Evolutionary conservation across 2,329 filamentous ascomycete species (phyloP).

Genomic region (Monilinia fructicola): DNA sequence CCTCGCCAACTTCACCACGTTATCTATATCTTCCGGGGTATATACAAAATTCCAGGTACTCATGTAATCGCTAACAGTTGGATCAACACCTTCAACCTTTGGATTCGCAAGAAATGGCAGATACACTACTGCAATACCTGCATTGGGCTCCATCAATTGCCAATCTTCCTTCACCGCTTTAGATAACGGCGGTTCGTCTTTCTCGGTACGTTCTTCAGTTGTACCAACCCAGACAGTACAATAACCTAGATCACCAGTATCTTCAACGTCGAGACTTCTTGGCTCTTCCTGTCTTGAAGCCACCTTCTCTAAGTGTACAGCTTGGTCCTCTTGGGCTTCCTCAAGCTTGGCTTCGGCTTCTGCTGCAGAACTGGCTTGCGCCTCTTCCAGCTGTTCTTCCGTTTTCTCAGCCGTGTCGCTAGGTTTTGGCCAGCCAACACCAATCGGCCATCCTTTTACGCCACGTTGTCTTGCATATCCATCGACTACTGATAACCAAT

Average conservation of each 20-base stretch:
- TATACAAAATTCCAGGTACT: constrained; percentile 99
- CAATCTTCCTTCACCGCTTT: constrained; percentile 59
- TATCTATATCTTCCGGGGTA: constrained; percentile 84
- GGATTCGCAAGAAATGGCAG: constrained; percentile 85
- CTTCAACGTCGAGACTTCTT: constrained; percentile 40
- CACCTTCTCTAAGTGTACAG: constrained; percentile 40
- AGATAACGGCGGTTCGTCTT: constrained; percentile 46
- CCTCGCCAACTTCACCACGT: constrained; percentile 75
- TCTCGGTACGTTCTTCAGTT: constrained; percentile 66
- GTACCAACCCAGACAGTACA: constrained; percentile 95
- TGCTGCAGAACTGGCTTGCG: constrained; percentile 55
- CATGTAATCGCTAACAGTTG: constrained; percentile 79
- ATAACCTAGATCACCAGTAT: constrained; percentile 70
- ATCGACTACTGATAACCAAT: constrained; percentile 93
- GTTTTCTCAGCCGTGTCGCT: constrained; percentile 59
- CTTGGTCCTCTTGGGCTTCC: constrained; percentile 55
- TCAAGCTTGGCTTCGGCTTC: constrained; percentile 64
- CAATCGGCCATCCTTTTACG: constrained; percentile 91
- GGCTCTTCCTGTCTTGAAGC: constrained; percentile 30
- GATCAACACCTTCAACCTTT: constrained; percentile 78
- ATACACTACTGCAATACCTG: constrained; percentile 87
- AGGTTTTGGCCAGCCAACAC: constrained; percentile 83
- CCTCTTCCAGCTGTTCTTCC: constrained; percentile 63
- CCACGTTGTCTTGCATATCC: constrained; percentile 88
- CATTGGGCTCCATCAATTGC: constrained; percentile 70